phyloP scores from a whole-genome alignment of 805 yeast genomes.

The Zygosaccharomyces bisporus region DNA sequence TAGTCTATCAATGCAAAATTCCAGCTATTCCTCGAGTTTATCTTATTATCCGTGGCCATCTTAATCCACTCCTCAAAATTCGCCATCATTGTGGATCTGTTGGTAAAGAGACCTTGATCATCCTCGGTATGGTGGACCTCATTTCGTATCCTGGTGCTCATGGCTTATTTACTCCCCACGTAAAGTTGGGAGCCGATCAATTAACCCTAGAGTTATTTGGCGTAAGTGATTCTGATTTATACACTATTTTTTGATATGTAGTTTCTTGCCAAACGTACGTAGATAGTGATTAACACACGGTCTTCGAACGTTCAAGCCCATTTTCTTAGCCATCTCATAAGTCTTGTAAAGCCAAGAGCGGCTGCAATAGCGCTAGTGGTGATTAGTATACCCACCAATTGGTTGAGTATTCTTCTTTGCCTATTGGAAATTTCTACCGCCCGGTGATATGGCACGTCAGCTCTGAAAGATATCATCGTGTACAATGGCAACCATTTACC shows the following conservation, averaged over 20 bases:
- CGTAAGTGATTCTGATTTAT: not conserved
- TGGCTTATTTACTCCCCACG: constrained; percentile 6
- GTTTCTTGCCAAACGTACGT: constrained; percentile 5
- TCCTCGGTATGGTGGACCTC: constrained; percentile 22
- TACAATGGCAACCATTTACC: constrained; percentile 80
- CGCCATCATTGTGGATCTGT: constrained; percentile 43
- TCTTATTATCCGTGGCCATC: constrained; percentile 78
- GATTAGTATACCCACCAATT: constrained; percentile 17
- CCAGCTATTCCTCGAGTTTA: constrained; percentile 85
- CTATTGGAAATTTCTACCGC: constrained; percentile 54
- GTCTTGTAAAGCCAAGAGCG: constrained; percentile 6
- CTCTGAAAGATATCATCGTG: constrained; percentile 87
- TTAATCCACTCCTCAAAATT: constrained; percentile 79
- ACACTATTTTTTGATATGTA: not conserved
- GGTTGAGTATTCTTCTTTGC: constrained; percentile 50
- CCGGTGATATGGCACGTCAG: constrained; percentile 71
- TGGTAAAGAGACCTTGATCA: constrained; percentile 31
- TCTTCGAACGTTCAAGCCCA: not conserved
- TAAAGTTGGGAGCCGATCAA: not conserved
- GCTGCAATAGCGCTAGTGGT: constrained; percentile 7
- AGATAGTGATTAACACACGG: constrained; percentile 1
- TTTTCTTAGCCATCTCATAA: constrained; percentile 1
- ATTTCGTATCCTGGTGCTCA: constrained; percentile 20
- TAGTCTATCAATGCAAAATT: constrained; percentile 87
- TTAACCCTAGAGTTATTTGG: too few relatives aligned